phyloP scores from a whole-genome alignment of 345 rosid species.

The Bruguiera parviflora region DNA sequence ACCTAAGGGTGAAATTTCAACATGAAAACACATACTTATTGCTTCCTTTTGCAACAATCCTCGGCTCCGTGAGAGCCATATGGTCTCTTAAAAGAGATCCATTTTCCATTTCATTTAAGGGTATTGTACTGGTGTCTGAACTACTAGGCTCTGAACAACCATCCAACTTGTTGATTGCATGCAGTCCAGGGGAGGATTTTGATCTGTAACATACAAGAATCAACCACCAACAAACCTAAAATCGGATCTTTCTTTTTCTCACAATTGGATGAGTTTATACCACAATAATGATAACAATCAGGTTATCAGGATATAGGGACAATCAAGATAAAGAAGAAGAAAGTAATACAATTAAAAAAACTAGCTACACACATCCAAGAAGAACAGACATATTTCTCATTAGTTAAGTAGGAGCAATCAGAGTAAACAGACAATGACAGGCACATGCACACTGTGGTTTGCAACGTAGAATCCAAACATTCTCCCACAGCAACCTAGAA shows the following conservation, averaged over 20 bases:
- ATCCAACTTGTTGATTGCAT: slow-evolving; percentile 61
- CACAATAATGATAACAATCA: background rate
- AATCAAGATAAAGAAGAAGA: background rate
- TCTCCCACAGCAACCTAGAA: background rate
- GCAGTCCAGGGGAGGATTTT: slow-evolving; percentile 55
- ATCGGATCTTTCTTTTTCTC: background rate
- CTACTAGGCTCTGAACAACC: slow-evolving; percentile 54
- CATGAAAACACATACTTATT: slow-evolving; percentile 51
- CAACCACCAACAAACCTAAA: no score
- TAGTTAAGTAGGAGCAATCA: background rate
- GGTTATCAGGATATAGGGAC: background rate
- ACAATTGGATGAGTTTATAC: background rate
- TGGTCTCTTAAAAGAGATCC: slow-evolving; percentile 54
- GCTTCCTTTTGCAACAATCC: slow-evolving; percentile 54
- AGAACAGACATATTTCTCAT: background rate
- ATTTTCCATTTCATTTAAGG: slow-evolving; percentile 61
- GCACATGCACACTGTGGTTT: background rate
- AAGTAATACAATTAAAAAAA: background rate
- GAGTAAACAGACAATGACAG: background rate
- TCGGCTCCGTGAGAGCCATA: slow-evolving; percentile 46
- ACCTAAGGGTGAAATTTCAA: slow-evolving; percentile 11
- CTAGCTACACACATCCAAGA: background rate
- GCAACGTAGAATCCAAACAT: background rate
- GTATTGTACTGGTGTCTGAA: slow-evolving; percentile 50
- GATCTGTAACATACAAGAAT: slow-evolving; percentile 46